Evolutionary conservation across 768 basidiomycete species (phyloP), one percentile per base, ranked within the genome.

Genomic region (Paxillus rubicundulus): DNA sequence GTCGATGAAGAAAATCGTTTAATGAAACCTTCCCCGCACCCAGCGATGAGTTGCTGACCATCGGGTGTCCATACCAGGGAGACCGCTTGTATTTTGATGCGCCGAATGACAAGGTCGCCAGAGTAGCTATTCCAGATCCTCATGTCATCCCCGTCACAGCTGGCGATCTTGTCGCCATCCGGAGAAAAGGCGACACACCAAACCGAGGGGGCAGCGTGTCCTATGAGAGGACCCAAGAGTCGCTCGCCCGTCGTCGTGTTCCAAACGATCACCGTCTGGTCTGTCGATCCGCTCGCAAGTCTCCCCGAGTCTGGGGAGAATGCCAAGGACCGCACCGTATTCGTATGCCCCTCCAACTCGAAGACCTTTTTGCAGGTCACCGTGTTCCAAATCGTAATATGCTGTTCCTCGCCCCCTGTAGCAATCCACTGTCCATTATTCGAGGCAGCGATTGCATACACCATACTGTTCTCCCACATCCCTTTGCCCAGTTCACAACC

Each of bases 181-280:
- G 61, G 63, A 4, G 63, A 64, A 44, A 55, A 60, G 28, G 52
- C 52, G 8, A 64, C 24, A 20, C 47, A 60, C 61, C 61, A 65
- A n/a, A 64, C 50, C 3, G 47, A 1, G 17, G 56, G 4, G 24
- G 24, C 63, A 9, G 0, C 39, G 43, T 65, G 54, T 1, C 54
- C 53, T n/a, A 38, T 14, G 6, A 56, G 24, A 24, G 24, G 60
- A 28, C 41, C 55, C 4, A 52, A 47, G 5, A 55, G 10, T 21
- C 17, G 43, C 32, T 49, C 20, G 20, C 30, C 30, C 30, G 30
- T 24, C 24, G 24, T 24, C 24, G 30, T 32, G 30, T 12, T 32
- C 30, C 30, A 32, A 2, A 32, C 30, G 10, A 32, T 32, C 30
- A 32, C 30, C 30, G 30, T 32, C 30, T 32, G 9, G 12, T 32